Evolutionary conservation across 2,329 filamentous ascomycete species (phyloP), one percentile per base, ranked within the genome.

Genomic region (Colletotrichum liaoningense): DNA sequence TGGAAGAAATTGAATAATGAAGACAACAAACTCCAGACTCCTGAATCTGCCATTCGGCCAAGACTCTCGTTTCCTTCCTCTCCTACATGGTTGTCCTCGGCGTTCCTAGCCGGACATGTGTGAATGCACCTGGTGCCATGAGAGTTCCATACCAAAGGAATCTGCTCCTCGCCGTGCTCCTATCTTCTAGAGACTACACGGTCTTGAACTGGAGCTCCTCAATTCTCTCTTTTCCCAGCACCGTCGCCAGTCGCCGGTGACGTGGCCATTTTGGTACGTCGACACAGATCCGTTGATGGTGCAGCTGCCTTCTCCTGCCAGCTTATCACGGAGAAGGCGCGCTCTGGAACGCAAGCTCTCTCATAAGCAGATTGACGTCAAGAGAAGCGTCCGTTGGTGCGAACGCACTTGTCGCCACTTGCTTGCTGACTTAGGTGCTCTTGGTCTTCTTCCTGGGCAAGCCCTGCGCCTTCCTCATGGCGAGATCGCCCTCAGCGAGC

Each of bases 401-500:
- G 8, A 33, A 9, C 22, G 35, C n/a, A 14, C 16, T 52, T 3
- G 46, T 9, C 35, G 57, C n/a, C n/a, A 6, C 33, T 19, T 5
- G 9, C 14, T 38, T 52, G 19, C 9, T 16, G 22, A 12, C 33
- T 58, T 70, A 73, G 22, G 60, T 65, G 71, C 55, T 73, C 60
- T 73, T 73, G 5, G 46, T 38, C 75, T 81, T 82, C 81, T 84
- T 86, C 77, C 86, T 87, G 28, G 89, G 87, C 33, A 92, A 80
- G 4, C 90, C 91, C 77, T 82, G 80, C 49, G 81, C 83, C 69
- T 77, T 89, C 78, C 95, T 89, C 74, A 88, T 86, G 78, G 90
- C 88, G 46, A 93, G 83, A 79, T 99, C 97, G n/a, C 95, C 95
- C 84, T 98, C 95, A 0, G 95, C 97, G 52, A 99, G 88, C 92